Evolutionary conservation across 2,329 filamentous ascomycete genomes (phyloP).

Genomic region (Alternaria ethzedia): DNA sequence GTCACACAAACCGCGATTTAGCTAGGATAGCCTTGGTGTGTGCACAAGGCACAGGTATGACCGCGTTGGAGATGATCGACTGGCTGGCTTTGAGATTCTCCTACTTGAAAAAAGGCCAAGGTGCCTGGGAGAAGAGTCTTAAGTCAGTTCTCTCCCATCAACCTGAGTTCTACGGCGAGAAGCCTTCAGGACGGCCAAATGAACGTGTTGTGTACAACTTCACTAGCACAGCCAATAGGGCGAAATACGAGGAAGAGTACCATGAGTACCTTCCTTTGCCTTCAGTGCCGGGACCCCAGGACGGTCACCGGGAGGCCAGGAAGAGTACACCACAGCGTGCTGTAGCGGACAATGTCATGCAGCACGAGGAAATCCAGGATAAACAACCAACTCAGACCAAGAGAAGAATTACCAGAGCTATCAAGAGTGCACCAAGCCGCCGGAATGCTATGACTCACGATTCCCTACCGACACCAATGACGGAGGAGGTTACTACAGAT

Average conservation of each 20-base stretch:
- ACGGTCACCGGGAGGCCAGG: neutral
- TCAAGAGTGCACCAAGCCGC: neutral
- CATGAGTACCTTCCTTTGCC: neutral
- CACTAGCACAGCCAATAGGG: conserved; percentile 1
- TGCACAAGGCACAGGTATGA: conserved; percentile 15
- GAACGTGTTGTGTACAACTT: conserved; percentile 8
- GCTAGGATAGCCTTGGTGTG: conserved; percentile 21
- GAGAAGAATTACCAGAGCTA: neutral
- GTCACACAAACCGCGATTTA: conserved; percentile 10
- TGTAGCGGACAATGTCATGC: neutral
- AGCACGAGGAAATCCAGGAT: neutral
- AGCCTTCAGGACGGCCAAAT: neutral
- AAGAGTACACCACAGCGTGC: neutral
- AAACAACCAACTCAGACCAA: neutral
- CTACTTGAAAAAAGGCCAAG: conserved; percentile 11
- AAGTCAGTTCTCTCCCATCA: conserved; percentile 13
- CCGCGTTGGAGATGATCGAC: conserved; percentile 10
- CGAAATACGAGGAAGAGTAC: conserved; percentile 1
- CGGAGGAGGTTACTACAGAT: neutral
- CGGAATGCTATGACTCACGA: neutral
- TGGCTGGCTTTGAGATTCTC: conserved; percentile 20
- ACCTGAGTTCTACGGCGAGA: conserved; percentile 16
- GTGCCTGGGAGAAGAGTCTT: conserved; percentile 21
- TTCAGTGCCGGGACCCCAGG: neutral
- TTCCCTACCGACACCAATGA: neutral